These are phyloP conservation scores for Mortierella sp. DNA, from an alignment of 371 early-diverging fungal species.

Conservation along the genomic window DNA sequence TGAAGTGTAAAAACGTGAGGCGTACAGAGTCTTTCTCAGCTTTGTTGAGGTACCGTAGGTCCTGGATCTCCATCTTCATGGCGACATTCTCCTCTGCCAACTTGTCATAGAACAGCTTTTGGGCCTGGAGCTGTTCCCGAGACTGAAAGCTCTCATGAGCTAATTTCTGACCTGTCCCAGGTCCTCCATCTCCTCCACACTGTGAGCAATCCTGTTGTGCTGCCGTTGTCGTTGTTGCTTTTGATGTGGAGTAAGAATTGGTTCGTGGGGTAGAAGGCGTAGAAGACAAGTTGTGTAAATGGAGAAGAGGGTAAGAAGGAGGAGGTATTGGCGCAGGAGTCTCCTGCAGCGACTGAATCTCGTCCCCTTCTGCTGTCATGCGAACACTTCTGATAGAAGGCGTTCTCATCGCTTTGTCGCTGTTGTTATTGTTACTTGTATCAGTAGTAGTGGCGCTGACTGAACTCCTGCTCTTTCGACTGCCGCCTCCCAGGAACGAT, in stretches of 20 bases:
- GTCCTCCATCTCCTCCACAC: neutral
- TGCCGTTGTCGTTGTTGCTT: neutral
- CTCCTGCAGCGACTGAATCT: neutral
- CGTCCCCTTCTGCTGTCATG: neutral
- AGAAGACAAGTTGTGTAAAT: neutral
- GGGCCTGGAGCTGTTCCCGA: conserved; percentile 21
- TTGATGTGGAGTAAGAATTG: neutral
- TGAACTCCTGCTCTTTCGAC: conserved; percentile 20
- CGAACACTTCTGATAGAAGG: conserved; percentile 8
- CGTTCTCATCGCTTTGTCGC: neutral
- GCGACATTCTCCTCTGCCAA: conserved; percentile 38
- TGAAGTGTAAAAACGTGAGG: neutral
- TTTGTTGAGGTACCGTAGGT: conserved; percentile 24
- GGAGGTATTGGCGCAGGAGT: neutral
- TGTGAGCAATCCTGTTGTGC: neutral
- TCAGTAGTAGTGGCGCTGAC: neutral
- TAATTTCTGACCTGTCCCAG: neutral
- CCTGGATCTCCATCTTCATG: conserved; percentile 38
- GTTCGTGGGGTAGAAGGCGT: conserved; percentile 3
- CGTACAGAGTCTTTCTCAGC: conserved; percentile 48
- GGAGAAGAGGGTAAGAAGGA: neutral
- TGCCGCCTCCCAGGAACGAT: conserved; percentile 22
- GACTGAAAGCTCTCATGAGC: conserved; percentile 18
- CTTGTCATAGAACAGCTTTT: conserved; percentile 33
- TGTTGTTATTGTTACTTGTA: neutral